These are phyloP conservation scores for Sugiyamaella xylanicola DNA, from an alignment of 1,139 yeast species.

Conservation along the genomic window DNA sequence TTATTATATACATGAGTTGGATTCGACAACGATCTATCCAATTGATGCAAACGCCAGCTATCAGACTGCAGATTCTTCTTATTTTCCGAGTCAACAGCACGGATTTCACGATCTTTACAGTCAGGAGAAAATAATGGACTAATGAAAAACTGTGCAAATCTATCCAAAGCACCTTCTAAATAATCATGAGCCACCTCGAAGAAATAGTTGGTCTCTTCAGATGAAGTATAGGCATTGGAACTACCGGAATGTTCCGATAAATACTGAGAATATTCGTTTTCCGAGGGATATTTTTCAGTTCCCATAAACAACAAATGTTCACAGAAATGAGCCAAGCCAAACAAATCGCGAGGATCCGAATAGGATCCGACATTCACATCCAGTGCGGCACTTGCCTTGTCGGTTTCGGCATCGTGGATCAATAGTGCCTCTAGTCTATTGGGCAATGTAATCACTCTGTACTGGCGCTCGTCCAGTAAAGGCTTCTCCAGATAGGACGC, in stretches of 20 bases:
- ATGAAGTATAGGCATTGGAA: conserved; percentile 84
- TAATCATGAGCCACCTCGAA: conserved; percentile 79
- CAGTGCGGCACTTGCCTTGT: conserved; percentile 88
- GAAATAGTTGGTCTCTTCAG: conserved; percentile 87
- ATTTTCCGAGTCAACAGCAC: conserved; percentile 95
- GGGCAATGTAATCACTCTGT: conserved; percentile 63
- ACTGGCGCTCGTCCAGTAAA: conserved; percentile 65
- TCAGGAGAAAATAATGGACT: conserved; percentile 76
- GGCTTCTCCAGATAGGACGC: conserved; percentile 38
- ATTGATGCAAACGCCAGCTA: conserved; percentile 82
- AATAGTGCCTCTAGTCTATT: conserved; percentile 75
- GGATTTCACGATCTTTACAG: conserved; percentile 88
- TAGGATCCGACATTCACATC: conserved; percentile 92
- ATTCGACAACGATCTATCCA: conserved; percentile 74
- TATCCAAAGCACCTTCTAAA: conserved; percentile 83
- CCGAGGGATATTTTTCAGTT: conserved; percentile 87
- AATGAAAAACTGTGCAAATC: conserved; percentile 91
- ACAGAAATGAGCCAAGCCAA: conserved; percentile 95
- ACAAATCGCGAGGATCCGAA: conserved; percentile 69
- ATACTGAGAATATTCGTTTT: conserved; percentile 81
- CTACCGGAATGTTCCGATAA: conserved; percentile 69
- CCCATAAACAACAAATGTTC: conserved; percentile 97
- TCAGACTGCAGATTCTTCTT: conserved; percentile 92
- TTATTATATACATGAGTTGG: conserved; percentile 69
- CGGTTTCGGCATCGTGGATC: conserved; percentile 82